Percentiles rank a stretch among this genome's conserved stretches.
Conservation (phyloP, 495 filamentous ascomycete species). For the Bryoglossum gracile region DNA sequence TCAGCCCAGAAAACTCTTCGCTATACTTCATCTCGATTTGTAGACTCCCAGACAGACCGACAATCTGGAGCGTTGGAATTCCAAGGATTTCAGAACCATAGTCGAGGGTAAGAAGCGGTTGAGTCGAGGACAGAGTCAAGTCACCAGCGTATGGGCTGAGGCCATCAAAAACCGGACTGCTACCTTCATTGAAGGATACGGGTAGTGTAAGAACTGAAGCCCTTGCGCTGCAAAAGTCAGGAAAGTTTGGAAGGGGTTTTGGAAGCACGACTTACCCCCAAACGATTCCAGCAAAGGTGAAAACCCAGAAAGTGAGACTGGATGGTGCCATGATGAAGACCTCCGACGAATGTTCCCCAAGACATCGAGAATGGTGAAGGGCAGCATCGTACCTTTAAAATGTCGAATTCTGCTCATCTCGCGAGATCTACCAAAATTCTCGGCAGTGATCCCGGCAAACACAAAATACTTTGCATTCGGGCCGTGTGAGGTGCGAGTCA, state of each 20-base stretch:
- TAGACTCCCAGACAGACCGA: background rate
- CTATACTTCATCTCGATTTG: conserved; percentile 8
- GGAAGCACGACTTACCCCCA: no score
- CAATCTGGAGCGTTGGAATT: background rate
- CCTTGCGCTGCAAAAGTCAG: background rate
- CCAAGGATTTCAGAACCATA: conserved; percentile 1
- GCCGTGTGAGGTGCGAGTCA: no score
- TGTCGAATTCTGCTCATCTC: no score
- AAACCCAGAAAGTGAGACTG: no score
- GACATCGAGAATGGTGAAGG: no score
- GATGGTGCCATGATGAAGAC: no score
- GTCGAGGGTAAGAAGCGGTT: conserved; percentile 1
- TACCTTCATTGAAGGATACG: background rate
- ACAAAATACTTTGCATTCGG: no score
- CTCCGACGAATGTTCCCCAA: no score
- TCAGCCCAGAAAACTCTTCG: background rate
- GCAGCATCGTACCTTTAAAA: no score
- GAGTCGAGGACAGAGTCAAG: background rate
- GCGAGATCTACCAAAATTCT: no score
- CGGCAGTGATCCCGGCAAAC: no score
- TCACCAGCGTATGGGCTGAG: background rate
- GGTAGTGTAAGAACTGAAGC: background rate
- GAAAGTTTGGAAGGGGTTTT: background rate
- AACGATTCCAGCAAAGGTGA: no score
- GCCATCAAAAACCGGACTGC: background rate